Conservation (phyloP, 306 rosid genomes). For the Cucumis melo region DNA sequence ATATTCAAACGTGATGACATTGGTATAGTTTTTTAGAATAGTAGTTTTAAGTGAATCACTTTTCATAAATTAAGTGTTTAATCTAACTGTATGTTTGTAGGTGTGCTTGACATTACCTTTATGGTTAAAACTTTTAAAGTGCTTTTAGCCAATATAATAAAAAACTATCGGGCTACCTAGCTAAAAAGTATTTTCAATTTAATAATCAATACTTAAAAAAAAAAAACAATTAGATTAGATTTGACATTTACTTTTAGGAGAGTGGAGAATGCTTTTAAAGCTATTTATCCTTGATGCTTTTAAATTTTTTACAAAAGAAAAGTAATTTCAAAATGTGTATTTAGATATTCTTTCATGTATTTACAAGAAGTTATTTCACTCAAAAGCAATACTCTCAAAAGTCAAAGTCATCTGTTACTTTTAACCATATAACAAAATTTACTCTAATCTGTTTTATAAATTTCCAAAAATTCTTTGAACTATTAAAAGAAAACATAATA, state of each 20-base stretch:
- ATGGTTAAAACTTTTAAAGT: neutral
- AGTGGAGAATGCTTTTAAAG: neutral
- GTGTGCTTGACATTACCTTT: neutral
- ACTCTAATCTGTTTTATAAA: neutral
- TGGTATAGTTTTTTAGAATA: neutral
- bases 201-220: neutral
- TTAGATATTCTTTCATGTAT: neutral
- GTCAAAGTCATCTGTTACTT: neutral
- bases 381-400: neutral
- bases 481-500: neutral
- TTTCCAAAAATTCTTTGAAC: neutral
- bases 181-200: neutral
- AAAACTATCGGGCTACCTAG: neutral
- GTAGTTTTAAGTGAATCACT: neutral
- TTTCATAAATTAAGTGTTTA: neutral
- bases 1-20: neutral
- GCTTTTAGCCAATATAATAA: neutral
- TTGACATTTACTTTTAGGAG: neutral
- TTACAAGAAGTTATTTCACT: too few relatives aligned
- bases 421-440: neutral
- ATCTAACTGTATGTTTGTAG: neutral
- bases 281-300: too few relatives aligned
- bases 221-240: neutral
- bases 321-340: neutral
- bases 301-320: too few relatives aligned